These are phyloP conservation scores for Fusarium sp. DNA, from an alignment of 2,329 filamentous ascomycete species.

Conservation along the genomic window DNA sequence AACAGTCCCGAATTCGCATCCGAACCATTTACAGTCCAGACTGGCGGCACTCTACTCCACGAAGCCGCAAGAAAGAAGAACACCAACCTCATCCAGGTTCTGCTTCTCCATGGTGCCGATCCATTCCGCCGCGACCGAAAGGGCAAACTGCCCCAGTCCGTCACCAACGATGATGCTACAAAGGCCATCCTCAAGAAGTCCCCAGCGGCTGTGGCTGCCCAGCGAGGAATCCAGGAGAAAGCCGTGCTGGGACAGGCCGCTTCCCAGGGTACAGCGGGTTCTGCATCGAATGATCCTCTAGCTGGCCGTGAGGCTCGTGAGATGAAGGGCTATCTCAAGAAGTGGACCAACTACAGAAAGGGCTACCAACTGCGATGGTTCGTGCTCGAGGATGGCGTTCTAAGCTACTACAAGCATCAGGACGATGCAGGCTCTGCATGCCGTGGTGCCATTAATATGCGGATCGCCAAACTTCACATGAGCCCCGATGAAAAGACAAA, in stretches of 20 bases:
- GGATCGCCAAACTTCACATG: constrained; percentile 94
- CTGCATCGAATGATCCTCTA: constrained; percentile 68
- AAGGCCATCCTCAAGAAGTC: constrained; percentile 92
- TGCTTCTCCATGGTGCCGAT: constrained; percentile 94
- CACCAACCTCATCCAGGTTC: constrained; percentile 85
- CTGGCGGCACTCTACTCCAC: constrained; percentile 92
- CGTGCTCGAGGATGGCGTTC: constrained; percentile 93
- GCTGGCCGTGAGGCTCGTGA: constrained; percentile 90
- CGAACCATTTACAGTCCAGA: constrained; percentile 79
- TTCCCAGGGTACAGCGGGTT: constrained; percentile 65
- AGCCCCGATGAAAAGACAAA: constrained; percentile 96
- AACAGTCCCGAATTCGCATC: constrained; percentile 91
- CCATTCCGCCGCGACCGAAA: constrained; percentile 95
- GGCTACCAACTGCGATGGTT: constrained; percentile 99
- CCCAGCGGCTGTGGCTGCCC: constrained; percentile 92
- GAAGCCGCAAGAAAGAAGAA: constrained; percentile 93
- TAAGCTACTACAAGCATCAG: constrained; percentile 99
- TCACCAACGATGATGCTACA: constrained; percentile 94
- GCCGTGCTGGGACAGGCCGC: constrained; percentile 85
- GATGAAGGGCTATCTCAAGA: constrained; percentile 99
- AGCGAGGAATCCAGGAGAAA: constrained; percentile 96
- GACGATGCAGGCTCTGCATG: constrained; percentile 97
- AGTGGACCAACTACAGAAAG: constrained; percentile 99
- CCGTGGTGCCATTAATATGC: constrained; percentile 98
- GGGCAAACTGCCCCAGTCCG: constrained; percentile 94